phyloP scores from a whole-genome alignment of 345 rosid species.

The Eutrema yunnanense region DNA sequence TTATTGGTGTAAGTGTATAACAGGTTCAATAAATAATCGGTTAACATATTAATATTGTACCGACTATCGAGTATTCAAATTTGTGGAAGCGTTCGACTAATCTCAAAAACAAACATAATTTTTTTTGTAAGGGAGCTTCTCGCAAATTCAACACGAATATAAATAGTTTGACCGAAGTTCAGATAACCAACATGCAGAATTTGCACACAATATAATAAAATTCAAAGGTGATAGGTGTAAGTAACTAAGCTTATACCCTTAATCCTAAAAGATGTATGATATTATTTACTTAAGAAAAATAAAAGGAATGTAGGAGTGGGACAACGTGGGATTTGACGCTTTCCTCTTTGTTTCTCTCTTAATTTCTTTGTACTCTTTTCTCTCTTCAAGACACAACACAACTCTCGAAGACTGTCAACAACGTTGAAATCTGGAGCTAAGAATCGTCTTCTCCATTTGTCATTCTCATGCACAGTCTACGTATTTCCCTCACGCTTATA shows the following conservation, averaged over 20 bases:
- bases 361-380: background rate
- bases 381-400: slow-evolving; percentile 36
- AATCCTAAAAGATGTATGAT: background rate
- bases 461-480: slow-evolving; percentile 52
- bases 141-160: background rate
- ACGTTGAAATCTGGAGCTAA: slow-evolving; percentile 69
- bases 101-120: background rate
- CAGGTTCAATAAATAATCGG: background rate
- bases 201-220: background rate
- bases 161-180: background rate
- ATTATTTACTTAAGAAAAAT: background rate
- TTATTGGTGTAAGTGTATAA: background rate
- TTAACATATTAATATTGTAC: background rate
- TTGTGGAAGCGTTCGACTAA: background rate
- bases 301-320: slow-evolving; percentile 21
- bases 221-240: background rate
- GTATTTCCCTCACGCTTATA: slow-evolving; percentile 5
- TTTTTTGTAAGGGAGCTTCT: background rate
- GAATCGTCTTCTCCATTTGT: slow-evolving; percentile 83
- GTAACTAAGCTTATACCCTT: background rate
- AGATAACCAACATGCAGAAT: background rate
- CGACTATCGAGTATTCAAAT: background rate
- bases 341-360: slow-evolving; percentile 10
- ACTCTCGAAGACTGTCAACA: slow-evolving; percentile 46
- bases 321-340: slow-evolving; percentile 62